These are phyloP conservation scores for Biancaea sappan DNA, from an alignment of 306 rosid species.

Conservation along the genomic window DNA sequence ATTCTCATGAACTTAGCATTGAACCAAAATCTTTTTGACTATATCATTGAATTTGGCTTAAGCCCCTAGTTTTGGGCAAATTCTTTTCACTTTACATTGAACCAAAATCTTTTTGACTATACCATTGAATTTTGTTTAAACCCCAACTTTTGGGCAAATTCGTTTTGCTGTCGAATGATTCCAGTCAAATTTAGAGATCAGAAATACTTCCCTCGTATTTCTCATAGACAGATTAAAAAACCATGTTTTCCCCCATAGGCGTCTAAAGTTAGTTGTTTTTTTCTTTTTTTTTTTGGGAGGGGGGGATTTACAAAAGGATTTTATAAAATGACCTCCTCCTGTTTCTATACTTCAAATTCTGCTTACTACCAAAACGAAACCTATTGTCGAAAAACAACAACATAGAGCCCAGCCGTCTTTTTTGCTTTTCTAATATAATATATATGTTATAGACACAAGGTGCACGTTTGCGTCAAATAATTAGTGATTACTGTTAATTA, in stretches of 20 bases:
- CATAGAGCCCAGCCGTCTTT: constrained; percentile 9
- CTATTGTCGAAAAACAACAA: constrained; percentile 16
- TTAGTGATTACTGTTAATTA: neutral
- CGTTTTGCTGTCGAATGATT: too few relatives aligned
- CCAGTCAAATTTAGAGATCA: neutral
- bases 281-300: too few relatives aligned
- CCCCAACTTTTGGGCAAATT: too few relatives aligned
- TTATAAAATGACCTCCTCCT: neutral
- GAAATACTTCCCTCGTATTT: neutral
- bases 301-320: constrained; percentile 17
- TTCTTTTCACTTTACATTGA: neutral
- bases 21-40: neutral
- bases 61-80: neutral
- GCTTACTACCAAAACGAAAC: constrained; percentile 32
- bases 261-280: neutral
- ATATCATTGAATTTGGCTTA: neutral
- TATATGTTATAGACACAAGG: neutral
- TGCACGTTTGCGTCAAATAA: constrained; percentile 14
- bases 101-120: too few relatives aligned
- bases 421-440: constrained; percentile 8
- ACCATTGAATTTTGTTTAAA: too few relatives aligned
- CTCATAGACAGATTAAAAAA: constrained; percentile 27
- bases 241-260: constrained; percentile 21
- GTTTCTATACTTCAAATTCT: constrained; percentile 10
- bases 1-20: constrained; percentile 8